Evolutionary conservation across 768 basidiomycete genomes (phyloP).

Genomic region (Pulveroboletus frians): DNA sequence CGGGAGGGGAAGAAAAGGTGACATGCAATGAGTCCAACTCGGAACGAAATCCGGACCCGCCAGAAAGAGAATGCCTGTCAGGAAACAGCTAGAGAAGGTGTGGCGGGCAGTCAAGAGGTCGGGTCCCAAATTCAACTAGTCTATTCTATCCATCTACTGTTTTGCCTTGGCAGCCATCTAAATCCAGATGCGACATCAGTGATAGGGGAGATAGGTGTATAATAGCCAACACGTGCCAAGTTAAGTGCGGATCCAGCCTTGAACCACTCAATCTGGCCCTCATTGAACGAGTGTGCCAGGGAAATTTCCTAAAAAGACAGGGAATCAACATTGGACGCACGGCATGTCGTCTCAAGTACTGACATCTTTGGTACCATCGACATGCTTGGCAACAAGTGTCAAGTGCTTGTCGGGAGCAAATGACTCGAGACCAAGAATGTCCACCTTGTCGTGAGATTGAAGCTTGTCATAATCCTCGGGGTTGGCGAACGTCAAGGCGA

Average conservation of each 20-base stretch:
- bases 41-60: background rate
- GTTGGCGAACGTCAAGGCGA: slow-evolving; percentile 89
- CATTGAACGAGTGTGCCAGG: slow-evolving; percentile 92
- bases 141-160: slow-evolving; percentile 28
- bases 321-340: slow-evolving; percentile 8
- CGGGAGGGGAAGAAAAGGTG: background rate
- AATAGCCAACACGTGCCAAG: slow-evolving; percentile 48
- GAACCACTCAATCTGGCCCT: slow-evolving; percentile 98
- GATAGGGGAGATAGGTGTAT: background rate
- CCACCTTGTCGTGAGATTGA: slow-evolving; percentile 79
- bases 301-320: slow-evolving; percentile 49
- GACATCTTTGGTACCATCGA: slow-evolving; percentile 69
- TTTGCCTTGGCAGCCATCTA: slow-evolving; percentile 70
- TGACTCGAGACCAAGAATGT: slow-evolving; percentile 80
- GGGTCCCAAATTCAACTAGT: slow-evolving; percentile 1
- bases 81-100: slow-evolving; percentile 5
- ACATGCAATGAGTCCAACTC: background rate
- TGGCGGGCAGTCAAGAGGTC: background rate
- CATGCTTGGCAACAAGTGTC: slow-evolving; percentile 75
- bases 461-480: slow-evolving; percentile 94
- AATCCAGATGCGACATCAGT: slow-evolving; percentile 3
- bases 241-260: slow-evolving; percentile 95
- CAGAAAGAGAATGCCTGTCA: background rate
- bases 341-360: slow-evolving; percentile 14
- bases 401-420: slow-evolving; percentile 93